phyloP scores from a whole-genome alignment of 257 asterid genomes.

The Phtheirospermum japonicum region DNA sequence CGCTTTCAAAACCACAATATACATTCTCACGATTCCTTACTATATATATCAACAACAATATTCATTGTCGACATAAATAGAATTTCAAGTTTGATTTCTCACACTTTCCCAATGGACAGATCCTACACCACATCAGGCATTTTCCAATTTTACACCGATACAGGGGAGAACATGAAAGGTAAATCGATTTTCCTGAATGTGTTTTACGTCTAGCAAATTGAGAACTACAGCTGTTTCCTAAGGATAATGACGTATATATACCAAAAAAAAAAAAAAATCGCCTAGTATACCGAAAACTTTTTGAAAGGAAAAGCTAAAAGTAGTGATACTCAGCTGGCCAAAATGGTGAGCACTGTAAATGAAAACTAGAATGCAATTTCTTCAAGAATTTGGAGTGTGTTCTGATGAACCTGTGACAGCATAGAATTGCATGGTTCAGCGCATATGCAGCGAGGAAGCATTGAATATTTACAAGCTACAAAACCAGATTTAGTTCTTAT shows the following conservation, averaged over 20 bases:
- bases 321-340: conserved; percentile 24
- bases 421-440: conserved; percentile 28
- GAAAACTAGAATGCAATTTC: conserved; percentile 77
- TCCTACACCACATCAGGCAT: no score
- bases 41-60: no score
- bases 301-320: conserved; percentile 1
- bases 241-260: conserved; percentile 2
- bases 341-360: conserved; percentile 19
- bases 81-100: no score
- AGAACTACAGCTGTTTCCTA: conserved; percentile 14
- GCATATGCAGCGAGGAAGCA: conserved; percentile 20
- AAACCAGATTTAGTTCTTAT: not conserved
- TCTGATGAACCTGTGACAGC: conserved; percentile 80
- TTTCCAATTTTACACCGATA: no score
- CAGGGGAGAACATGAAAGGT: no score
- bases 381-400: conserved; percentile 91
- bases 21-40: no score
- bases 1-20: no score
- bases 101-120: no score
- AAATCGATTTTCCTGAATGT: no score
- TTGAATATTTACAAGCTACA: conserved; percentile 16
- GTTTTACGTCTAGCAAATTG: conserved; percentile 14
- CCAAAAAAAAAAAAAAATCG: not conserved
- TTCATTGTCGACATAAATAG: no score
- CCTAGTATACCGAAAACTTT: not conserved